Conservation (phyloP, 306 rosid species). For the Mimosa bimucronata region DNA sequence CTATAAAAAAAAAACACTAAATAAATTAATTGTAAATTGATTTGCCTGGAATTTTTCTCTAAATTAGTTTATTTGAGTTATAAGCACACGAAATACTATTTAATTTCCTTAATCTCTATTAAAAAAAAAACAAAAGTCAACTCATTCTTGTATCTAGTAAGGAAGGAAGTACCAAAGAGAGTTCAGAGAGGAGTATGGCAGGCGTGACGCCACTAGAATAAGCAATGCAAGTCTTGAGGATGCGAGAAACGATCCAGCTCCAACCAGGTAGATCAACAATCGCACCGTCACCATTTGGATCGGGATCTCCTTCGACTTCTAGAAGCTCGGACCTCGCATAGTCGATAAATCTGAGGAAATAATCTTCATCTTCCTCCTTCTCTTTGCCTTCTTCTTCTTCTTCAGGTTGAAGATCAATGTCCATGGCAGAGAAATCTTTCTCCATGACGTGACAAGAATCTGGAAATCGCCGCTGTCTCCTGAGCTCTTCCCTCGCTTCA, state of each 20-base stretch:
- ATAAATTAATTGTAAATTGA: too few relatives aligned
- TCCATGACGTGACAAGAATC: background rate
- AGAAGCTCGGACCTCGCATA: constrained; percentile 65
- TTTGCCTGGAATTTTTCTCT: too few relatives aligned
- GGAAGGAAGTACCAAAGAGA: constrained; percentile 85
- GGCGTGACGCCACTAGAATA: constrained; percentile 89
- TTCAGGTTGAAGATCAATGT: constrained; percentile 44
- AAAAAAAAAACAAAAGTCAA: too few relatives aligned
- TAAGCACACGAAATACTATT: too few relatives aligned
- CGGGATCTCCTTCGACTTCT: constrained; percentile 46
- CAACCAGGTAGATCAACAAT: constrained; percentile 58
- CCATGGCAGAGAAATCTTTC: constrained; percentile 55
- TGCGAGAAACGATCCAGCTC: constrained; percentile 79
- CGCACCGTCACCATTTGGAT: constrained; percentile 43
- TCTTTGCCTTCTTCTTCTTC: constrained; percentile 42
- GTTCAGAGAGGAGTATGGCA: constrained; percentile 84
- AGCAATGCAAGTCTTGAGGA: constrained; percentile 77
- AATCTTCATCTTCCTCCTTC: constrained; percentile 58
- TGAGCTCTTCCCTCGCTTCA: constrained; percentile 19
- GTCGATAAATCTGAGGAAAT: constrained; percentile 71
- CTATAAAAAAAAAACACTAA: background rate
- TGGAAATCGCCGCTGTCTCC: constrained; percentile 13
- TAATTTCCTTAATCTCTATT: too few relatives aligned
- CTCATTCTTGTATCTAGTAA: too few relatives aligned
- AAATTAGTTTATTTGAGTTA: too few relatives aligned